Conservation (phyloP, 1,284 basidiomycete genomes). For the Somion occarium region DNA sequence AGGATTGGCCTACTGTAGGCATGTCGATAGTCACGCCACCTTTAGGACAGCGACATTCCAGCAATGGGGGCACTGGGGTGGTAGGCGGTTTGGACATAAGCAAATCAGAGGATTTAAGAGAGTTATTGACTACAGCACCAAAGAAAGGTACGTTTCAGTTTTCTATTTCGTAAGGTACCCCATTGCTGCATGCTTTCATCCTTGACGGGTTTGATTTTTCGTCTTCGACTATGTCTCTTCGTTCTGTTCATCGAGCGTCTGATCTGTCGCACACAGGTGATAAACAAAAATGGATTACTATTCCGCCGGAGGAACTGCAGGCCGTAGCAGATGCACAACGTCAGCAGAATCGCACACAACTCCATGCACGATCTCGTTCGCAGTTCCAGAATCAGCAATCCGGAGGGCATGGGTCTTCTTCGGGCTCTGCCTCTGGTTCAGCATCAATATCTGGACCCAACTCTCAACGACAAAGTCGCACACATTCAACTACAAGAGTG, state of each 20-base stretch:
- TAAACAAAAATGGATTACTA: slow-evolving; percentile 57
- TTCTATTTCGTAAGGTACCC: background rate
- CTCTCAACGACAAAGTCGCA: slow-evolving; percentile 32
- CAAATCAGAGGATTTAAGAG: slow-evolving; percentile 1
- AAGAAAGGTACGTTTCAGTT: slow-evolving; percentile 1
- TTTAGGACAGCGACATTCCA: background rate
- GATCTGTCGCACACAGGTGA: no score
- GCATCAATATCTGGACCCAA: slow-evolving; percentile 24
- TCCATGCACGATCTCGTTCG: slow-evolving; percentile 21
- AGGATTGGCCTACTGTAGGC: slow-evolving; percentile 2
- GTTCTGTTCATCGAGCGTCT: no score
- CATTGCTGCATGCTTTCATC: no score
- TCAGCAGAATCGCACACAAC: slow-evolving; percentile 19
- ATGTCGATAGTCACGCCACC: background rate
- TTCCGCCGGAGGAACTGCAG: slow-evolving; percentile 52
- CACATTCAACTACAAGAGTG: slow-evolving; percentile 22
- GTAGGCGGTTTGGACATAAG: background rate
- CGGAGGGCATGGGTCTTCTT: slow-evolving; percentile 14
- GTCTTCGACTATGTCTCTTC: slow-evolving; percentile 10
- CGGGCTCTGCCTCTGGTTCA: slow-evolving; percentile 20
- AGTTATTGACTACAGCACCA: background rate
- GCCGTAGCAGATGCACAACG: slow-evolving; percentile 44
- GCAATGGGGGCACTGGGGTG: background rate
- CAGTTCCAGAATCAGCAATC: slow-evolving; percentile 13
- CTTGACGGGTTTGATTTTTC: slow-evolving; percentile 5